These are phyloP conservation scores for Colletotrichum horii DNA, from an alignment of 2,329 filamentous ascomycete species.

Conservation along the genomic window DNA sequence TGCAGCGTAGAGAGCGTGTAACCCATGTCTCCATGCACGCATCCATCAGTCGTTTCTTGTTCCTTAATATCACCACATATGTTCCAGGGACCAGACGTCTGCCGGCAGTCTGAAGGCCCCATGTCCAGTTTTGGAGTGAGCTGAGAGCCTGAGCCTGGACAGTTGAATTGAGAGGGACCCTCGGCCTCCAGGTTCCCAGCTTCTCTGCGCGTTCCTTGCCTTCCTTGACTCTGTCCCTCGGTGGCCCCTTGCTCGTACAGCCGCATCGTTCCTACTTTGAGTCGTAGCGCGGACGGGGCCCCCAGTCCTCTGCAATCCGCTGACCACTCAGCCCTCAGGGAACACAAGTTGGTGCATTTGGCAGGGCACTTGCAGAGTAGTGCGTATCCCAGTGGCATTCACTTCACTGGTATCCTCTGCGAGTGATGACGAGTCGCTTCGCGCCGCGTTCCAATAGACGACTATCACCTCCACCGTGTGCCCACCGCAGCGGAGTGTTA, in stretches of 20 bases:
- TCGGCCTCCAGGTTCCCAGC: neutral
- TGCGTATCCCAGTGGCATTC: too few species aligned
- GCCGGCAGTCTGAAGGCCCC: constrained; percentile 9
- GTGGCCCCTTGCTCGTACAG: neutral
- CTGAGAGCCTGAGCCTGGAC: neutral
- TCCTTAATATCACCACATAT: constrained; percentile 15
- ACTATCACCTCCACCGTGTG: neutral
- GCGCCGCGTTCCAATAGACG: neutral
- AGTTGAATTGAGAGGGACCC: neutral
- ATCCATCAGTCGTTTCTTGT: constrained; percentile 16
- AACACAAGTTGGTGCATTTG: neutral
- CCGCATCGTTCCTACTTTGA: neutral
- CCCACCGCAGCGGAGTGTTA: constrained; percentile 5
- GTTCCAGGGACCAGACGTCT: neutral
- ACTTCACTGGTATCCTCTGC: neutral
- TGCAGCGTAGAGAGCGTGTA: neutral
- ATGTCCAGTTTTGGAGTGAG: constrained; percentile 8
- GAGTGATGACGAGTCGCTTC: constrained; percentile 7
- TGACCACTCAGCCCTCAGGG: neutral
- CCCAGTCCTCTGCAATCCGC: neutral
- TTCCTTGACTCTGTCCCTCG: neutral
- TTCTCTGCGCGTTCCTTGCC: neutral
- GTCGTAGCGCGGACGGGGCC: neutral
- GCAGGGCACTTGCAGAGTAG: too few species aligned
- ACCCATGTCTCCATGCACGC: neutral